Evolutionary conservation across 306 rosid species (phyloP), one percentile per base, ranked within the genome.

Genomic region (Quercus rubra): DNA sequence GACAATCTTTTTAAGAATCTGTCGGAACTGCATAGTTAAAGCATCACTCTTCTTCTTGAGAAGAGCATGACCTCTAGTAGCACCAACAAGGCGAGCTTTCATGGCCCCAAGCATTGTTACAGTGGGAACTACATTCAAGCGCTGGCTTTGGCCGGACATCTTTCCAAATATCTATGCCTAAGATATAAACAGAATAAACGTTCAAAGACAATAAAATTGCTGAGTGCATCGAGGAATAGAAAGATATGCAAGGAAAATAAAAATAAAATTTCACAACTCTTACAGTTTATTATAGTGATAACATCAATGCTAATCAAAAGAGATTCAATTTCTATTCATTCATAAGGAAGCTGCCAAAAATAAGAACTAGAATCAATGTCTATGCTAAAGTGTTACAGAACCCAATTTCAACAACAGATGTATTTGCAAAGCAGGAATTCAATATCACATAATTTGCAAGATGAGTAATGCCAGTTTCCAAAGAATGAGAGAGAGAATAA

Each of bases 31-130:
- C 30, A 91, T 96, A 3, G 98, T 94, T 80, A 94, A 77, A 68
- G 97, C 98, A 67, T 94, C 98, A 55, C 98, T 94, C 91, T 94
- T 94, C 89, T 94, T 94, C 97, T 94, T 94, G 46, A 94, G 93
- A 64, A 94, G 94, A 23, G 98, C 98, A 67, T 94, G 98, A 20
- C 98, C 98, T 74, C 98, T 86, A 2, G 98, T 94, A 1, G 98
- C 97, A 43, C 98, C 98, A 0, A 94, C 79, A 55, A 94, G 84
- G 51, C 97, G 97, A 11, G 97, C 97, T 78, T 94, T 94, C 88
- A 92, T 72, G 52, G 85, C 89, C 46, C 97, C 97, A 68, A 94
- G 94, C 97, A 87, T 86, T 7, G 98, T 94, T n/a, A 94, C 96
- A 3, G 98, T 94, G 79, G 98, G 98, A 68, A 94, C 98, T 84